Percentiles rank a stretch among this genome's conserved stretches.
Conservation (phyloP, 1,284 basidiomycete genomes). For the Marasmius sp. region DNA sequence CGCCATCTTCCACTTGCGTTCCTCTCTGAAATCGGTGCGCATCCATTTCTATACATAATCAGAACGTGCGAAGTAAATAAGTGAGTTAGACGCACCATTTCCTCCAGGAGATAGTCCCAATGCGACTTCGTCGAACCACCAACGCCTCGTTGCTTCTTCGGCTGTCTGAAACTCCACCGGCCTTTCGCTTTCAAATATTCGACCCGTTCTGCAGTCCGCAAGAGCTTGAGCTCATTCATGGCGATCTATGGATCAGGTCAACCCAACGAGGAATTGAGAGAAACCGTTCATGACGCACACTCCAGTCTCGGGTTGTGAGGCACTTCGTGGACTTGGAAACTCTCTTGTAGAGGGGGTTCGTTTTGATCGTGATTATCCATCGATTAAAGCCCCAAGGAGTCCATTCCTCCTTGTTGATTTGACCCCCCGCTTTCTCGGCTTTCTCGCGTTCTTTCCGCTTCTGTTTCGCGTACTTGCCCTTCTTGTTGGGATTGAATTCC, state of each 20-base stretch:
- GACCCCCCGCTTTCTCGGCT: conserved; percentile 26
- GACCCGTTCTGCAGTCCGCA: conserved; percentile 83
- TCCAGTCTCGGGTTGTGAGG: conserved; percentile 76
- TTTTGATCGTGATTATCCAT: conserved; percentile 68
- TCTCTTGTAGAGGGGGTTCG: conserved; percentile 73
- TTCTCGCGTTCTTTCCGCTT: conserved; percentile 61
- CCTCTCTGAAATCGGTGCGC: conserved; percentile 92
- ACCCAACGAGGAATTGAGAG: neutral
- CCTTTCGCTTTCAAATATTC: conserved; percentile 82
- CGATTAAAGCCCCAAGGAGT: conserved; percentile 64
- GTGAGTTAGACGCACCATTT: conserved; percentile 71
- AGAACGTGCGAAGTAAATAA: neutral
- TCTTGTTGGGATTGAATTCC: conserved; percentile 54
- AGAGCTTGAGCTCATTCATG: conserved; percentile 71
- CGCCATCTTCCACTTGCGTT: conserved; percentile 90
- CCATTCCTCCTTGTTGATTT: conserved; percentile 46
- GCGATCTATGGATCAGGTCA: conserved; percentile 53
- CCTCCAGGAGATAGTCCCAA: conserved; percentile 96
- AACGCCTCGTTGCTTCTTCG: conserved; percentile 87
- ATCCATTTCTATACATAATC: conserved; percentile 81
- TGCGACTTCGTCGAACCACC: conserved; percentile 85
- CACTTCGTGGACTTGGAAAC: conserved; percentile 72
- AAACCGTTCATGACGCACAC: conserved; percentile 44
- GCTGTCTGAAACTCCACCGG: conserved; percentile 92
- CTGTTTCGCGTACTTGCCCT: conserved; percentile 52